Evolutionary conservation across 1,284 basidiomycete genomes (phyloP).

Genomic region (Ganoderma lingzhi): DNA sequence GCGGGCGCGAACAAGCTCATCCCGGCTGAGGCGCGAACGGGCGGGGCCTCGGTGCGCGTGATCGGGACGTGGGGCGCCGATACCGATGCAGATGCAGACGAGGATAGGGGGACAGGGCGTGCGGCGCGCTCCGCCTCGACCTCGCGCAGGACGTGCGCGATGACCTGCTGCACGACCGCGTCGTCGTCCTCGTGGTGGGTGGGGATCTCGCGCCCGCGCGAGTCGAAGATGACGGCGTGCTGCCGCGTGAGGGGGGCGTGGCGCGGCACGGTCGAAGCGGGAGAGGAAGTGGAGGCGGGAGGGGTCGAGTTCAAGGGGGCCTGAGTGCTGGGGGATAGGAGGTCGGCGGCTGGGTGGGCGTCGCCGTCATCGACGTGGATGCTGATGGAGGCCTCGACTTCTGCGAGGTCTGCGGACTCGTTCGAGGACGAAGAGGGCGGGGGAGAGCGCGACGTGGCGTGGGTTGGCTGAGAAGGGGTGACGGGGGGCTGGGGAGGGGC

Average conservation of each 20-base stretch:
- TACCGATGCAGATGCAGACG: neutral
- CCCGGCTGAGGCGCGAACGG: neutral
- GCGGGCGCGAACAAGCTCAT: neutral
- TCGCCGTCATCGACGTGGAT: neutral
- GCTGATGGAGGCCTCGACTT: conserved; percentile 3
- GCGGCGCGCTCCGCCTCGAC: conserved; percentile 3
- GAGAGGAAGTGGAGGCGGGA: neutral
- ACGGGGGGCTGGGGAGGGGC: neutral
- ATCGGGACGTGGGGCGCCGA: neutral
- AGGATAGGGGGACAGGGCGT: neutral
- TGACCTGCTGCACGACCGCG: neutral
- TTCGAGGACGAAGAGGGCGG: neutral
- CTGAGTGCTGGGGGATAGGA: neutral
- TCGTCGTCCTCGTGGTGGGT: neutral
- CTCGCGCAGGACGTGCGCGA: neutral
- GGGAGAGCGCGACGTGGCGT: neutral
- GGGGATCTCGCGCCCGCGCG: neutral
- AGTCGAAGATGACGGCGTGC: conserved; percentile 1
- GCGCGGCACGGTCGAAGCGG: neutral
- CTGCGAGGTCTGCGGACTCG: neutral
- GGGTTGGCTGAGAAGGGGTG: neutral
- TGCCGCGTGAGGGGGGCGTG: neutral
- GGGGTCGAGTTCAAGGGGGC: neutral
- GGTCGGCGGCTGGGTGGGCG: neutral
- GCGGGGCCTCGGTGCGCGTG: neutral